Conservation (phyloP, 495 filamentous ascomycete genomes). For the Annulohypoxylon stygium region DNA sequence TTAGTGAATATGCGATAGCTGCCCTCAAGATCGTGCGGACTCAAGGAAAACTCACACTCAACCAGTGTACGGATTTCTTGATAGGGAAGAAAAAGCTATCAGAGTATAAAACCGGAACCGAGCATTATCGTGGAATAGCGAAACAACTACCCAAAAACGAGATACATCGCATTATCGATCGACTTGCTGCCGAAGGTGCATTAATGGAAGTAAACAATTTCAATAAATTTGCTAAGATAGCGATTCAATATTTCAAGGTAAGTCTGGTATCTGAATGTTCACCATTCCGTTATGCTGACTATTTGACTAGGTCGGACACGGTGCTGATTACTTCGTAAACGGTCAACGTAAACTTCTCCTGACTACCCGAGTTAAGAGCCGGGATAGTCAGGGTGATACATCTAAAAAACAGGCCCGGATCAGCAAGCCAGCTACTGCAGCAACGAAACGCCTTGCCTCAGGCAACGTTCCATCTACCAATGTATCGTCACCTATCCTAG, state of each 20-base stretch:
- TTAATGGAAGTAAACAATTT: constrained; percentile 64
- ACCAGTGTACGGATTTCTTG: constrained; percentile 65
- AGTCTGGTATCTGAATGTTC: constrained; percentile 58
- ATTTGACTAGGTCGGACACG: constrained; percentile 59
- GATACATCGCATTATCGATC: constrained; percentile 63
- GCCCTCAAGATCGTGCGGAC: constrained; percentile 75
- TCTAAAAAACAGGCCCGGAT: constrained; percentile 35
- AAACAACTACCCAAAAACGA: constrained; percentile 62
- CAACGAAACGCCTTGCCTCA: constrained; percentile 49
- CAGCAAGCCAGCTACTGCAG: constrained; percentile 38
- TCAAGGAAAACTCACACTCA: constrained; percentile 63
- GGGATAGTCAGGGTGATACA: constrained; percentile 40
- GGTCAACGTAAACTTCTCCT: constrained; percentile 49
- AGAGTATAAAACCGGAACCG: constrained; percentile 47
- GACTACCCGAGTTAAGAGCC: constrained; percentile 53
- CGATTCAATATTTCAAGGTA: constrained; percentile 57
- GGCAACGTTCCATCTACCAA: constrained; percentile 73
- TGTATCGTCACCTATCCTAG: constrained; percentile 81
- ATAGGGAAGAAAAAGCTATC: constrained; percentile 60
- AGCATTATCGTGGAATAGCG: constrained; percentile 60
- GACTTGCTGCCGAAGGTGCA: constrained; percentile 56
- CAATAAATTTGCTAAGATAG: constrained; percentile 51
- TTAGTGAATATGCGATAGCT: constrained; percentile 76
- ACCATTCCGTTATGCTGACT: constrained; percentile 62
- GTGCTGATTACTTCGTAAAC: constrained; percentile 48